phyloP scores from a whole-genome alignment of 2,329 filamentous ascomycete genomes.

The Taxawa tesnikishii region DNA sequence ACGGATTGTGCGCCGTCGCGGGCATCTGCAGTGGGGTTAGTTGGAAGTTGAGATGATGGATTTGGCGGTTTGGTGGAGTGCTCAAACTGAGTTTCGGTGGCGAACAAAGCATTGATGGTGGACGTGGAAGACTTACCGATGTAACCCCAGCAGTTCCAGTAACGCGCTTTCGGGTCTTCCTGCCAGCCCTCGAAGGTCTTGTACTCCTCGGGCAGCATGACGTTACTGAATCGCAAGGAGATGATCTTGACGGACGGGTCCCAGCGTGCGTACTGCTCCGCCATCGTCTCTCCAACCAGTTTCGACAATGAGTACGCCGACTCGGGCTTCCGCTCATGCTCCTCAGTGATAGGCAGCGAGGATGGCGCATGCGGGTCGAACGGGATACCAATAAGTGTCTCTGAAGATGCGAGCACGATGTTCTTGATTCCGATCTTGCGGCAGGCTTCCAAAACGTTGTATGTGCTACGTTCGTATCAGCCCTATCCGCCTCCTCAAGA shows the following conservation, averaged over 20 bases:
- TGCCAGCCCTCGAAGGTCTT: slow-evolving; percentile 11
- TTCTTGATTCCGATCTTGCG: slow-evolving; percentile 13
- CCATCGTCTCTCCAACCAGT: slow-evolving; percentile 12
- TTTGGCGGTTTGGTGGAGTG: too few species aligned
- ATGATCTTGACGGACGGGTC: slow-evolving; percentile 12
- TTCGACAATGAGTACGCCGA: slow-evolving; percentile 13
- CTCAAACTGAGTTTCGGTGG: too few species aligned
- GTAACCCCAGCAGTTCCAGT: slow-evolving; percentile 15
- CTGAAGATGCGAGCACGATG: slow-evolving; percentile 13
- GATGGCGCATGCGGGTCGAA: slow-evolving; percentile 12
- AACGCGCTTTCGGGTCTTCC: slow-evolving; percentile 11
- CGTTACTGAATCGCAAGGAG: slow-evolving; percentile 13
- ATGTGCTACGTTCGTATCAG: too few species aligned
- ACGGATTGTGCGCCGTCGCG: slow-evolving; percentile 12
- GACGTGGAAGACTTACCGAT: too few species aligned
- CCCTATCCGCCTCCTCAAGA: too few species aligned
- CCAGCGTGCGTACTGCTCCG: slow-evolving; percentile 12
- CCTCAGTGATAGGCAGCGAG: slow-evolving; percentile 12
- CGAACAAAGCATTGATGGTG: too few species aligned
- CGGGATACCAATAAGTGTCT: slow-evolving; percentile 14
- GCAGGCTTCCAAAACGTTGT: slow-evolving; percentile 14
- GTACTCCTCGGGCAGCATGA: slow-evolving; percentile 14
- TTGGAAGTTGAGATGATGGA: too few species aligned
- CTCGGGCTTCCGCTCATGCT: slow-evolving; percentile 11
- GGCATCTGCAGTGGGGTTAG: too few species aligned